A percentile compares a stretch with the other conserved stretches of the same genome.
Evolutionary conservation across 495 filamentous ascomycete species (phyloP).

Genomic region (Aspergillus taichungensis): DNA sequence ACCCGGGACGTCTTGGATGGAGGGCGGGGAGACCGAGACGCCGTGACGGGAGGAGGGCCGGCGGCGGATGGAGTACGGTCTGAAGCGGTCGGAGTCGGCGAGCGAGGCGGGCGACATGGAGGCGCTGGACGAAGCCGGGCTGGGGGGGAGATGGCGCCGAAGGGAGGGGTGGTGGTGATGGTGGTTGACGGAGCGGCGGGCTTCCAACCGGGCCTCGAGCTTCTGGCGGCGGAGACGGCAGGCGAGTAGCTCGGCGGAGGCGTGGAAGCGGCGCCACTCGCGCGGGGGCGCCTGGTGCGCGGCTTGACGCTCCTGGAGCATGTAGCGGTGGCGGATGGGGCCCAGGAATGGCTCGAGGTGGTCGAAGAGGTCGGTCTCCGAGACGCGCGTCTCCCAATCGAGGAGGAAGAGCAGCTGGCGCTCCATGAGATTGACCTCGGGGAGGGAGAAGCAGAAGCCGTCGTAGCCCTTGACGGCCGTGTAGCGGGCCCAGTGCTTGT

Average conservation of each 20-base stretch:
- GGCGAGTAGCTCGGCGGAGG: conserved; percentile 33
- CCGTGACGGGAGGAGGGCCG: conserved; percentile 27
- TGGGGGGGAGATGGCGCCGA: conserved; percentile 26
- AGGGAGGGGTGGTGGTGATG: conserved; percentile 14
- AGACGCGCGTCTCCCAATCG: conserved; percentile 86
- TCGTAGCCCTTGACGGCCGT: conserved; percentile 66
- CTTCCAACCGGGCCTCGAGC: conserved; percentile 22
- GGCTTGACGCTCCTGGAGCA: conserved; percentile 22
- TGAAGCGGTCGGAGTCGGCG: conserved; percentile 29
- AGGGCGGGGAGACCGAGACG: conserved; percentile 44
- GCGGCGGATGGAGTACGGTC: conserved; percentile 25
- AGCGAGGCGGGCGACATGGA: conserved; percentile 20
- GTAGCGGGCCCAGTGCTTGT: conserved; percentile 98
- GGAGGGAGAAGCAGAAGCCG: conserved; percentile 82
- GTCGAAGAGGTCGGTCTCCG: conserved; percentile 70
- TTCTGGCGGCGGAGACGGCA: conserved; percentile 36
- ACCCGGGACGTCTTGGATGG: conserved; percentile 37
- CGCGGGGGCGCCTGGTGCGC: conserved; percentile 32
- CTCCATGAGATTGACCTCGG: conserved; percentile 98
- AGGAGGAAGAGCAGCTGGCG: conserved; percentile 90
- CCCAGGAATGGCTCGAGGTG: conserved; percentile 84
- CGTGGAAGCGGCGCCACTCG: conserved; percentile 35
- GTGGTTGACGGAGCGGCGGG: conserved; percentile 11
- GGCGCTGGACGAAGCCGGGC: conserved; percentile 26
- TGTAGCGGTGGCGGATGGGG: conserved; percentile 56